Conservation (phyloP, 176 grass and related monocot genomes). For the Zoysia pacifica region DNA sequence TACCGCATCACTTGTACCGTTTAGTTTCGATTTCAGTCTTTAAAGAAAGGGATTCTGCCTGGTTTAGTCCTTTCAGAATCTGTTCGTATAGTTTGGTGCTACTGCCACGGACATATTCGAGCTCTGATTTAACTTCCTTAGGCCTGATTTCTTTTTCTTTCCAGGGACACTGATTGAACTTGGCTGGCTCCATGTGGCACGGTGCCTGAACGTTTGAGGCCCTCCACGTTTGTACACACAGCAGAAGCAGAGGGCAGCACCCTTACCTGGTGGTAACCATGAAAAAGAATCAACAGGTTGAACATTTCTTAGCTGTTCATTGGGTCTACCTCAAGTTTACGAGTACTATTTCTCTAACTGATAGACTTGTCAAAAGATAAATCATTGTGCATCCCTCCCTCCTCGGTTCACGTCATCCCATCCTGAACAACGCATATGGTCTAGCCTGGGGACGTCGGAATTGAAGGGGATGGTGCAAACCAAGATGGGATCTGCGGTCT, state of each 20-base stretch:
- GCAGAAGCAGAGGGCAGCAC: background rate
- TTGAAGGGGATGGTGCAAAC: conserved; percentile 15
- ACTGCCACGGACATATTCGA: background rate
- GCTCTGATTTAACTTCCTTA: background rate
- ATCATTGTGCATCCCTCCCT: background rate
- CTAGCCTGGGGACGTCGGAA: background rate
- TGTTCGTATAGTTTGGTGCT: background rate
- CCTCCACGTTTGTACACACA: conserved; percentile 25
- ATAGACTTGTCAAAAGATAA: no score
- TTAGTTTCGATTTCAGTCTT: background rate
- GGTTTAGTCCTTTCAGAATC: background rate
- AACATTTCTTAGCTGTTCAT: background rate
- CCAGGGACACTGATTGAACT: conserved; percentile 11
- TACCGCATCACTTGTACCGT: no score
- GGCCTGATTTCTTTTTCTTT: background rate
- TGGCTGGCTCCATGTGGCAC: conserved; percentile 32
- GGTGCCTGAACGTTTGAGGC: conserved; percentile 16
- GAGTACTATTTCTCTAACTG: no score
- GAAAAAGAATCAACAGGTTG: background rate
- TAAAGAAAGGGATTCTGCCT: background rate
- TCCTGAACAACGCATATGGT: background rate
- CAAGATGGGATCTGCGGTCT: conserved; percentile 34
- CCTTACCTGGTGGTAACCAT: background rate
- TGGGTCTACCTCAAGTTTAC: background rate
- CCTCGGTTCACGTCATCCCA: background rate